These are phyloP conservation scores for Suillus alpinus DNA, from an alignment of 768 basidiomycete species.

Conservation along the genomic window DNA sequence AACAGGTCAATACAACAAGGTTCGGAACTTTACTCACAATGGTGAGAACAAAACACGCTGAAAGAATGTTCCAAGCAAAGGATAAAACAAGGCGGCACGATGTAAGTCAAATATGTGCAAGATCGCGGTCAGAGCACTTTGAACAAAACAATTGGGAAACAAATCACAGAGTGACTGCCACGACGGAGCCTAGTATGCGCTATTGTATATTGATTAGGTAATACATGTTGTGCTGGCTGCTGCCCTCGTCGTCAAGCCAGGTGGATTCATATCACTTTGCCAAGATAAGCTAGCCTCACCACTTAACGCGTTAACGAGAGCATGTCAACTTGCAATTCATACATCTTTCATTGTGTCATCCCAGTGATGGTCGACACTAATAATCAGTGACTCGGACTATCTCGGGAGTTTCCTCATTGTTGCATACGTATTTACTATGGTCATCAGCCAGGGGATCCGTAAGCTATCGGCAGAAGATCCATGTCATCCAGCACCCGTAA, in stretches of 20 bases:
- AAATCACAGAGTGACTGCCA: neutral
- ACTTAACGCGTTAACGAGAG: no score
- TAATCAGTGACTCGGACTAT: no score
- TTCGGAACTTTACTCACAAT: slow-evolving; percentile 10
- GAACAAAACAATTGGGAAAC: neutral
- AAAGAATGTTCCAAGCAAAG: neutral
- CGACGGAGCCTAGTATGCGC: neutral
- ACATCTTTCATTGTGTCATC: no score
- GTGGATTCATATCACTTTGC: no score
- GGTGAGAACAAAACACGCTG: neutral
- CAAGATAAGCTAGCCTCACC: no score
- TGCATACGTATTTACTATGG: no score
- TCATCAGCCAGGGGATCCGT: no score
- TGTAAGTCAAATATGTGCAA: neutral
- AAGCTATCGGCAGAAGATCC: no score
- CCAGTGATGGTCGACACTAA: no score
- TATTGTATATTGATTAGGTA: slow-evolving; percentile 1
- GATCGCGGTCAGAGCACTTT: neutral
- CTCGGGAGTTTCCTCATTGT: no score
- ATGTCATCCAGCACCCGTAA: neutral
- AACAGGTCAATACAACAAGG: slow-evolving; percentile 32
- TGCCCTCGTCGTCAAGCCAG: neutral
- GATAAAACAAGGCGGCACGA: neutral
- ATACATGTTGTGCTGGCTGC: neutral
- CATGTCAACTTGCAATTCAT: no score